These are phyloP conservation scores for Luzula sylvatica DNA, from an alignment of 176 grass and related monocot genomes.

Conservation along the genomic window DNA sequence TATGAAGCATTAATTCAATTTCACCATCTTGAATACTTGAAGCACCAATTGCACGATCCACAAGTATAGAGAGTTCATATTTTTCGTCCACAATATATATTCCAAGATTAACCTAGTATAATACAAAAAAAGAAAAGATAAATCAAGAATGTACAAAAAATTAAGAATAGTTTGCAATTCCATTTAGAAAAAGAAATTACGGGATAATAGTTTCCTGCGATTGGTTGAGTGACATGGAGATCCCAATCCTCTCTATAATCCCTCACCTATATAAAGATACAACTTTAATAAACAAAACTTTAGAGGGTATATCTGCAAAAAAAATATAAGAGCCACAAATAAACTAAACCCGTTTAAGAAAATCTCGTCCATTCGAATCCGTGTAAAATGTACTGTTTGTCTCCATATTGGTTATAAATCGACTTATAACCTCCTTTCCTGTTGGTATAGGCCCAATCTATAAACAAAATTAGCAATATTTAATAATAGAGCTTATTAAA, in stretches of 20 bases:
- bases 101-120: conserved; percentile 65
- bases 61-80: conserved; percentile 71
- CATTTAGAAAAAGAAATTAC: conserved; percentile 28
- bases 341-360: conserved; percentile 64
- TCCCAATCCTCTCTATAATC: conserved; percentile 85
- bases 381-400: conserved; percentile 72
- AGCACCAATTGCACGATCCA: conserved; percentile 81
- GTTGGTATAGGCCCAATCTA: conserved; percentile 84
- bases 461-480: no score
- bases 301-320: neutral
- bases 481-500: no score
- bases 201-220: conserved; percentile 92
- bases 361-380: conserved; percentile 95
- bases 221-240: conserved; percentile 64
- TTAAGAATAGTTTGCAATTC: neutral
- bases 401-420: conserved; percentile 64
- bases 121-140: conserved; percentile 13
- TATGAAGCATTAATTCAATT: conserved; percentile 91
- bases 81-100: conserved; percentile 57
- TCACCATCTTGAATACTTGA: conserved; percentile 83
- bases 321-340: conserved; percentile 3
- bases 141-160: conserved; percentile 10
- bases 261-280: conserved; percentile 41
- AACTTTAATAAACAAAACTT: conserved; percentile 17
- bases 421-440: conserved; percentile 72